Percentiles rank a stretch among this genome's conserved stretches.
phyloP scores from a whole-genome alignment of 441 rosid species.

The Jatropha multifida region DNA sequence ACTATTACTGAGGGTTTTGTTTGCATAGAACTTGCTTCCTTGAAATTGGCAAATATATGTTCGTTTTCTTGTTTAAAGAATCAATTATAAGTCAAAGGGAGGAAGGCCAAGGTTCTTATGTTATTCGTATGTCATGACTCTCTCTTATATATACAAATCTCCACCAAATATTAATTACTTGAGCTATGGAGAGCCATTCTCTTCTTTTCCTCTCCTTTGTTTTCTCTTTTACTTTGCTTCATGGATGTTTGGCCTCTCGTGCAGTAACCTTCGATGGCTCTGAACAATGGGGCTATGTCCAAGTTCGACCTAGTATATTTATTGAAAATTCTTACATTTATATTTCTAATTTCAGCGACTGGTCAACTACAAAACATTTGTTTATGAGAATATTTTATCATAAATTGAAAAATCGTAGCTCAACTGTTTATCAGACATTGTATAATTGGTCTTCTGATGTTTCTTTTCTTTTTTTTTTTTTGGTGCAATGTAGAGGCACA shows the following conservation, averaged over 20 bases:
- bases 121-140: background rate
- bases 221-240: conserved; percentile 10
- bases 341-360: too few species aligned
- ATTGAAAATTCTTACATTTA: too few species aligned
- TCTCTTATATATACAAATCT: background rate
- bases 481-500: conserved; percentile 30
- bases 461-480: background rate
- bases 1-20: background rate
- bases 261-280: conserved; percentile 41
- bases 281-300: conserved; percentile 45
- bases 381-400: too few species aligned
- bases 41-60: background rate
- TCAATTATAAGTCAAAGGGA: background rate
- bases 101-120: conserved; percentile 3
- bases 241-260: background rate
- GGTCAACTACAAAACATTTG: too few species aligned
- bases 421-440: too few species aligned
- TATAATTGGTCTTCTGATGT: too few species aligned
- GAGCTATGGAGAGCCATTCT: conserved; percentile 14
- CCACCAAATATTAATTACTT: background rate
- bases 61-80: background rate
- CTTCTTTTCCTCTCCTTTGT: conserved; percentile 13
- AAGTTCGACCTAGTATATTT: conserved; percentile 39
- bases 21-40: background rate
- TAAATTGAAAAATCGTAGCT: too few species aligned